These are phyloP conservation scores for Fomitopsis pulvina DNA, from an alignment of 768 basidiomycete genomes.

Conservation along the genomic window DNA sequence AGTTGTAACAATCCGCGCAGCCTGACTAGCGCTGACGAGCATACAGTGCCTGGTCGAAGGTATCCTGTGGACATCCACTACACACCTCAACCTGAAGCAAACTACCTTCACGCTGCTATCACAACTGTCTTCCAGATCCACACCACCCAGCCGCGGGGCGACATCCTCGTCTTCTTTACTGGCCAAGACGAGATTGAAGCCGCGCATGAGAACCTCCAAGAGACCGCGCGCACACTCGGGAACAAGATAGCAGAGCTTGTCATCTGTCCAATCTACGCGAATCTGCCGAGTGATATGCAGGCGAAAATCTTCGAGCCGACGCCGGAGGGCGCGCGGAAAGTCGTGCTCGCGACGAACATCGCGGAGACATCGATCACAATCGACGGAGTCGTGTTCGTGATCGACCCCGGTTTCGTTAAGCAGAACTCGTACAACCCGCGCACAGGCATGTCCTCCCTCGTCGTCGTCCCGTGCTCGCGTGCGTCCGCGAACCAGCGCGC, in stretches of 20 bases:
- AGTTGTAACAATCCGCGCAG: too few species aligned
- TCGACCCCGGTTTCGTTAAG: constrained; percentile 98
- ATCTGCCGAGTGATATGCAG: constrained; percentile 99
- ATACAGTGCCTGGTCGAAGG: constrained; percentile 86
- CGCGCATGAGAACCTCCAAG: constrained; percentile 91
- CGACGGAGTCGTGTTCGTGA: constrained; percentile 98
- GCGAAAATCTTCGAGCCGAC: constrained; percentile 99
- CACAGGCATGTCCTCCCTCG: constrained; percentile 95
- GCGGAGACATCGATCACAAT: constrained; percentile 99
- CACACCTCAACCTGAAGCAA: constrained; percentile 98
- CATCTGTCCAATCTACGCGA: constrained; percentile 97
- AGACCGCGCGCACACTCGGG: constrained; percentile 90
- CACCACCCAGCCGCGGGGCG: constrained; percentile 95
- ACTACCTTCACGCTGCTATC: constrained; percentile 97
- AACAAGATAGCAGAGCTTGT: constrained; percentile 95
- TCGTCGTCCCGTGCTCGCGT: constrained; percentile 97
- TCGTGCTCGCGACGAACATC: constrained; percentile 97
- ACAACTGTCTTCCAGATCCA: constrained; percentile 99
- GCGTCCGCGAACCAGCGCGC: constrained; percentile 97
- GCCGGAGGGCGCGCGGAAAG: constrained; percentile 92
- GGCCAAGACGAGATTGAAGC: constrained; percentile 99
- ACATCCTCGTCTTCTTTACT: constrained; percentile 96
- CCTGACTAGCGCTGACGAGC: too few species aligned
- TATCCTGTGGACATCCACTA: constrained; percentile 99
- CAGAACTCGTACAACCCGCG: constrained; percentile 98